A percentile compares a stretch with the other conserved stretches of the same genome.
These are phyloP conservation scores for Candida qinlingensis DNA, from an alignment of 805 yeast genomes.

Conservation along the genomic window DNA sequence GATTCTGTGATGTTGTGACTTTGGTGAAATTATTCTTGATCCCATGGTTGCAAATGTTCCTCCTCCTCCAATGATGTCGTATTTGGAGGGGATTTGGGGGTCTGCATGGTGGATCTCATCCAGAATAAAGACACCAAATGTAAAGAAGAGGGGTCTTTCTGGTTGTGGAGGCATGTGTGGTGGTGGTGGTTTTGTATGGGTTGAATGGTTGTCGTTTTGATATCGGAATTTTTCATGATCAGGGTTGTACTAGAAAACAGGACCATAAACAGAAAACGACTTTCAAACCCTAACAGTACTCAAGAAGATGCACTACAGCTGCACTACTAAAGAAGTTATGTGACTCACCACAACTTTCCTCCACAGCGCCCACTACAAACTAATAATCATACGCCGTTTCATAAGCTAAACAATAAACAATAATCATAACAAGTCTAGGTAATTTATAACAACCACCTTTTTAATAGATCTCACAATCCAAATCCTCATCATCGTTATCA, in stretches of 20 bases:
- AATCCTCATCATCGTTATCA: slow-evolving; percentile 11
- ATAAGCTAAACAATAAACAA: background rate
- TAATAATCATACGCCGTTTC: background rate
- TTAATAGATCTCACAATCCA: slow-evolving; percentile 20
- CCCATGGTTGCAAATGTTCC: slow-evolving; percentile 81
- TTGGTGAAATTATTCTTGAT: slow-evolving; percentile 47
- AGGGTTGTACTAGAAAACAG: no score
- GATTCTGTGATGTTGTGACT: slow-evolving; percentile 37
- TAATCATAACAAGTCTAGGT: no score
- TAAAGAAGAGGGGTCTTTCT: slow-evolving; percentile 37
- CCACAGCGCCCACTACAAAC: no score
- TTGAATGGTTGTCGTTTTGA: no score
- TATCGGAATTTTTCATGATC: no score
- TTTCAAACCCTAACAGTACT: no score
- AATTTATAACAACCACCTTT: background rate
- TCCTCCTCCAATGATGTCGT: slow-evolving; percentile 80
- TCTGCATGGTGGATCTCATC: slow-evolving; percentile 70
- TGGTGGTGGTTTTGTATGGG: background rate
- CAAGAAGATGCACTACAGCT: no score
- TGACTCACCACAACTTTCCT: no score
- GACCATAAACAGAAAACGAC: no score
- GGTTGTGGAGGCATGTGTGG: background rate
- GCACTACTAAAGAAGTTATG: no score
- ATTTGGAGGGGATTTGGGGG: slow-evolving; percentile 26
- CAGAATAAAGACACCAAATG: slow-evolving; percentile 86